Percentiles rank a stretch among this genome's conserved stretches.
Conservation (phyloP, 78 protist species). For the Dictyostelium firmibasis region DNA sequence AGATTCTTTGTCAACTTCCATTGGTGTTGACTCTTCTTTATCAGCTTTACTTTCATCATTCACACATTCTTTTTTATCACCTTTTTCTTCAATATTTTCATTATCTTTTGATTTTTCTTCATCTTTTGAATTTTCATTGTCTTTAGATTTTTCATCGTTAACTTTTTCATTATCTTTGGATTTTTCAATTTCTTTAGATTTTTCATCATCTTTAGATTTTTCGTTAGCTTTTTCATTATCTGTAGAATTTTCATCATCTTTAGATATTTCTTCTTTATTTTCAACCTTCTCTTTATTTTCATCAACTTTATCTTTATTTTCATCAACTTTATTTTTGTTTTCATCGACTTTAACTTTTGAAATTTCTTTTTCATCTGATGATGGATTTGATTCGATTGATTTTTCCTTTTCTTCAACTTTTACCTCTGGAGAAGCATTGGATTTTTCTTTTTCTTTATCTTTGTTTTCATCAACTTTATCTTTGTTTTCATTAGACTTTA, state of each 20-base stretch:
- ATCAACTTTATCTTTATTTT: no score
- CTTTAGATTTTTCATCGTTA: background rate
- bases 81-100: background rate
- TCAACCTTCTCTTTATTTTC: background rate
- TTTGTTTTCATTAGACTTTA: background rate
- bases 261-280: background rate
- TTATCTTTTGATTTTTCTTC: background rate
- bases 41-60: background rate
- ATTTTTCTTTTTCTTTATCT: background rate
- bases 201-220: background rate
- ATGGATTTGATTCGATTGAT: background rate
- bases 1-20: background rate
- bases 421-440: background rate
- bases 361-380: background rate
- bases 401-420: background rate
- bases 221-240: background rate
- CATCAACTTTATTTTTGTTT: background rate
- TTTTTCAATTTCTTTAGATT: background rate
- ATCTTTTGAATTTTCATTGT: background rate
- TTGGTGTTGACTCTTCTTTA: background rate
- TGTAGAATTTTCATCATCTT: background rate
- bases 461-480: background rate
- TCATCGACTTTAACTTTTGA: background rate
- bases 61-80: background rate
- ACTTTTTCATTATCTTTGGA: background rate